Conservation (phyloP, 257 asterid genomes). For the Solanum sejunctum region DNA sequence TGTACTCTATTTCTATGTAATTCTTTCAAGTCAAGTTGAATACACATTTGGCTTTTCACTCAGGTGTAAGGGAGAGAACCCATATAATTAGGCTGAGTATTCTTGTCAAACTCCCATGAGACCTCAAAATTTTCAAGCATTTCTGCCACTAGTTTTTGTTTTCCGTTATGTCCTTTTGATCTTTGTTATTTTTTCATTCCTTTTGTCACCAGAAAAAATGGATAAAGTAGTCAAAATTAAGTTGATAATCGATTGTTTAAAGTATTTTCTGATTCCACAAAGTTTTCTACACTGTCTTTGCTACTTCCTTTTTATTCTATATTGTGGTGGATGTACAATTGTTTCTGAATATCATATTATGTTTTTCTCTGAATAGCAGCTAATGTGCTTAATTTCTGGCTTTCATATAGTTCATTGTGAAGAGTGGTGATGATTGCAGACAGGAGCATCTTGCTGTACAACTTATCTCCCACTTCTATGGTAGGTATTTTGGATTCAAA, state of each 20-base stretch:
- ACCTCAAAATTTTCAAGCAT: not conserved
- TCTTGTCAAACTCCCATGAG: not conserved
- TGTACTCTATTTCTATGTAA: not conserved
- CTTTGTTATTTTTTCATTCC: not conserved
- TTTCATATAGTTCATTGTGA: conserved; percentile 26
- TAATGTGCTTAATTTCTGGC: not conserved
- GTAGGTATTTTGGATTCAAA: conserved; percentile 13
- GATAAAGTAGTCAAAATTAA: not conserved
- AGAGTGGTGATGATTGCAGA: conserved; percentile 49
- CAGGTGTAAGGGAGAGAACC: not conserved
- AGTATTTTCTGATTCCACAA: not conserved
- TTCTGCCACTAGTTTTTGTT: not conserved
- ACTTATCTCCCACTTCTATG: conserved; percentile 46
- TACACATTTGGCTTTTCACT: not conserved
- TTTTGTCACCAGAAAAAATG: not conserved
- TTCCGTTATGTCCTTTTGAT: not conserved
- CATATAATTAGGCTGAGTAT: not conserved
- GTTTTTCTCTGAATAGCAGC: not conserved
- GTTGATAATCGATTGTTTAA: not conserved
- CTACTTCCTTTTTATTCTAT: not conserved
- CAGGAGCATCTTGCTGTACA: conserved; percentile 55
- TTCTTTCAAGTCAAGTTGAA: not conserved
- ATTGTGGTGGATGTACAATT: not conserved
- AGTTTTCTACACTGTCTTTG: not conserved
- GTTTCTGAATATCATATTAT: not conserved